Percentiles rank a stretch among this genome's conserved stretches.
These are phyloP conservation scores for Paraleonurus japonicus DNA, from an alignment of 257 asterid genomes.

Conservation along the genomic window DNA sequence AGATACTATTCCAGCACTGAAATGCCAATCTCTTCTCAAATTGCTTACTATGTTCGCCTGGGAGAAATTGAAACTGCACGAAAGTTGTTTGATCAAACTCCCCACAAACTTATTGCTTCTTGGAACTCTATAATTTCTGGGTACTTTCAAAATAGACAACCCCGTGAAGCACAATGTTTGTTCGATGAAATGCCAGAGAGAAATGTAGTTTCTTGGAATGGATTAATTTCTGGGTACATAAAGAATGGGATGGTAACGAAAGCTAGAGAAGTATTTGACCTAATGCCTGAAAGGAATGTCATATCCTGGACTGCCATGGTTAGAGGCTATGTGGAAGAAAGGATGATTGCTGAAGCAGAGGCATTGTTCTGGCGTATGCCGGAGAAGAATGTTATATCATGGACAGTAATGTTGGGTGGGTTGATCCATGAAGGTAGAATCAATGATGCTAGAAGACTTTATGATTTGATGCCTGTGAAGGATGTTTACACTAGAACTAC, in stretches of 20 bases:
- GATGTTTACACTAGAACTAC: conserved; percentile 63
- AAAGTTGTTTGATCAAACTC: conserved; percentile 49
- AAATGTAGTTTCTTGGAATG: conserved; percentile 78
- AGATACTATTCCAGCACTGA: conserved; percentile 34
- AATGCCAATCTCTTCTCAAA: conserved; percentile 45
- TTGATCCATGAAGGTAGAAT: conserved; percentile 47
- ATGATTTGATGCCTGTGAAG: conserved; percentile 56
- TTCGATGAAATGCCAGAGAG: conserved; percentile 67
- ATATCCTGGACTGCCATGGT: conserved; percentile 74
- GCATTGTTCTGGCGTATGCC: conserved; percentile 68
- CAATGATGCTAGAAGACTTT: conserved; percentile 57
- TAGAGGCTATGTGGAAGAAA: conserved; percentile 59
- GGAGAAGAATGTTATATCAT: conserved; percentile 67
- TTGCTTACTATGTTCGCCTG: conserved; percentile 45
- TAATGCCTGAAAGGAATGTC: conserved; percentile 65
- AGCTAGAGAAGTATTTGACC: conserved; percentile 57
- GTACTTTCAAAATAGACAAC: conserved; percentile 53
- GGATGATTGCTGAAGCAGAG: conserved; percentile 59
- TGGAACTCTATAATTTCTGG: conserved; percentile 72
- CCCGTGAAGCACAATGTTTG: conserved; percentile 45
- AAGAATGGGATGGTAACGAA: conserved; percentile 61
- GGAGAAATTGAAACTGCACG: conserved; percentile 63
- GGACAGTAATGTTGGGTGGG: conserved; percentile 80
- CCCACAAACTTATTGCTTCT: conserved; percentile 43
- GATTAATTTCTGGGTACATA: conserved; percentile 64